phyloP scores from a whole-genome alignment of 139 green algal genomes.

The Astrephomene gubernaculifera region DNA sequence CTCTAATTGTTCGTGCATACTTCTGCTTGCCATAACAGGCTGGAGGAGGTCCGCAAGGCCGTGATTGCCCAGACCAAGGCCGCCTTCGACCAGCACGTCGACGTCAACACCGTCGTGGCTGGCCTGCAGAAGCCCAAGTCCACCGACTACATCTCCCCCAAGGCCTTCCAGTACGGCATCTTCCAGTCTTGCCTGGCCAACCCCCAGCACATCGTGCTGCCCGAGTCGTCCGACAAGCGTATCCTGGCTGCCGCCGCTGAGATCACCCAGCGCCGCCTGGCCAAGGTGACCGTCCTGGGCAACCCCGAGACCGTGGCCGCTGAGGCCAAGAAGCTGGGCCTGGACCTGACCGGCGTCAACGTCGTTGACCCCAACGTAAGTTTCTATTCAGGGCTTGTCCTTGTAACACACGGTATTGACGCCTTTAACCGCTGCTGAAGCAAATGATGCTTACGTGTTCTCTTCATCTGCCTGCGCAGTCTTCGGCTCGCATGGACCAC shows the following conservation, averaged over 20 bases:
- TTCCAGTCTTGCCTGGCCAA: conserved; percentile 18
- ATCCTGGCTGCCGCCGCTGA: conserved; percentile 81
- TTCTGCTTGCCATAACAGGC: conserved; percentile 47
- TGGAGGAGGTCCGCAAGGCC: conserved; percentile 77
- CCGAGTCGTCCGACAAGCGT: conserved; percentile 71
- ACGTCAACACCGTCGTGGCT: conserved; percentile 51
- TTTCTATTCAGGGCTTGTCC: neutral
- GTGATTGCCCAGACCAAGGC: conserved; percentile 61
- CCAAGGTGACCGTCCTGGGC: conserved; percentile 85
- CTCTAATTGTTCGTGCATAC: conserved; percentile 57
- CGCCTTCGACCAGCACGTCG: conserved; percentile 72
- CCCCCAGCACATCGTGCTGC: conserved; percentile 87
- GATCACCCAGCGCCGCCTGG: conserved; percentile 69
- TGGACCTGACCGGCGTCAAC: conserved; percentile 72
- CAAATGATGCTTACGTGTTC: neutral
- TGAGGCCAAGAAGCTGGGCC: conserved; percentile 64
- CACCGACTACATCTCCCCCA: conserved; percentile 76
- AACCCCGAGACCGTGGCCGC: conserved; percentile 43
- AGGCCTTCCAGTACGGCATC: conserved; percentile 79
- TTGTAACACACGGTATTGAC: too few relatives aligned
- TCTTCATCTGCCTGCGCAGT: conserved; percentile 56
- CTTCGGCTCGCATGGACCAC: conserved; percentile 41
- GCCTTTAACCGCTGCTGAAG: neutral
- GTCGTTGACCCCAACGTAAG: conserved; percentile 71
- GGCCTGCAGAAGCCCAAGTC: neutral